A percentile compares a stretch with the other conserved stretches of the same genome.
Evolutionary conservation across 805 yeast genomes (phyloP).

Genomic region (Candida ipomoeae): DNA sequence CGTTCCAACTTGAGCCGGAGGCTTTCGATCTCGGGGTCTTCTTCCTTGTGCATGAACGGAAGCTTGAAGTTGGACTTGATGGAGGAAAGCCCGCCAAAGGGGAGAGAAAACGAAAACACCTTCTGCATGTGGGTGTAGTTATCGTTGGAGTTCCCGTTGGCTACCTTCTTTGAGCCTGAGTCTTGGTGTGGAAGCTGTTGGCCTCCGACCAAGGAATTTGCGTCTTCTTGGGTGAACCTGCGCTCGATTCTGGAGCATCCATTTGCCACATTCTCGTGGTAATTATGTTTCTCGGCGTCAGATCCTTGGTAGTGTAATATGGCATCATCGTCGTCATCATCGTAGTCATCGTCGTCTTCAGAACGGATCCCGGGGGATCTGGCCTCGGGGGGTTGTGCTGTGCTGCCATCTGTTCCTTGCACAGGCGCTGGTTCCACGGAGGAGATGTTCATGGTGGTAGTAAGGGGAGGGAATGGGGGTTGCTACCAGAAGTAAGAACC

Average conservation of each 20-base stretch:
- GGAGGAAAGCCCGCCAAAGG: constrained; percentile 46
- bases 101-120: constrained; percentile 55
- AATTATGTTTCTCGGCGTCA: not conserved
- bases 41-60: constrained; percentile 19
- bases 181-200: constrained; percentile 18
- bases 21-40: constrained; percentile 20
- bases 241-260: constrained; percentile 7
- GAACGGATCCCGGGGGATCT: not conserved
- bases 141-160: not conserved
- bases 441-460: constrained; percentile 1
- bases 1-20: constrained; percentile 43
- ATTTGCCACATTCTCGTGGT: not conserved
- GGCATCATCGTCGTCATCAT: constrained; percentile 1
- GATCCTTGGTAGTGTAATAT: not conserved
- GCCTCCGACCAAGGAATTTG: constrained; percentile 52
- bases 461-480: no score
- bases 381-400: not conserved
- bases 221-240: constrained; percentile 26
- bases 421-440: constrained; percentile 3
- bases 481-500: no score
- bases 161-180: constrained; percentile 1
- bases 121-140: constrained; percentile 22
- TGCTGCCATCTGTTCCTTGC: not conserved
- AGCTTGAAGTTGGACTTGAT: constrained; percentile 21
- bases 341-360: constrained; percentile 2